Conservation (phyloP, 2,329 filamentous ascomycete genomes). For the Tolypocladium guangdongense region DNA sequence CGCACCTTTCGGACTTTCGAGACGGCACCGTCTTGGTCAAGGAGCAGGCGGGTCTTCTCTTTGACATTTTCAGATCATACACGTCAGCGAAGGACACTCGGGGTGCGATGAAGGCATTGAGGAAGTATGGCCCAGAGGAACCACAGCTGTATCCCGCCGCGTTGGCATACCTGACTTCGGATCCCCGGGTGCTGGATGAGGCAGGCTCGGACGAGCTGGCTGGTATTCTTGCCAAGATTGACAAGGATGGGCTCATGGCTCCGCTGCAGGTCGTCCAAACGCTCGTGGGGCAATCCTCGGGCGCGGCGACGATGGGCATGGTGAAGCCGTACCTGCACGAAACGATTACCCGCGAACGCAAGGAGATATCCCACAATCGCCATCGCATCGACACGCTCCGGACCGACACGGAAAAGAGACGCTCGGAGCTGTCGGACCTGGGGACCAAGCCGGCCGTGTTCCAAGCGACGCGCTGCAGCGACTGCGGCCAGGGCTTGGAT, state of each 20-base stretch:
- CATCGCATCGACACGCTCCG: slow-evolving; percentile 76
- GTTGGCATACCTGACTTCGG: slow-evolving; percentile 85
- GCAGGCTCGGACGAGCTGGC: slow-evolving; percentile 75
- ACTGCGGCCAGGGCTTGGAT: slow-evolving; percentile 69
- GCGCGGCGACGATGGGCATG: slow-evolving; percentile 91
- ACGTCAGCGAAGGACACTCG: slow-evolving; percentile 84
- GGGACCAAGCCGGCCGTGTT: slow-evolving; percentile 76
- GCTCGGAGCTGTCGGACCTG: slow-evolving; percentile 67
- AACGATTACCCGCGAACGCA: slow-evolving; percentile 79
- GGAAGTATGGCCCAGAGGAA: slow-evolving; percentile 85
- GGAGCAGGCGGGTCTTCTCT: slow-evolving; percentile 82
- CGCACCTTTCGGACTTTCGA: slow-evolving; percentile 79
- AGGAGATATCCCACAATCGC: slow-evolving; percentile 72
- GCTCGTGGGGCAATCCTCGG: slow-evolving; percentile 49
- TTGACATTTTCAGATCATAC: slow-evolving; percentile 95
- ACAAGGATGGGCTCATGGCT: slow-evolving; percentile 85
- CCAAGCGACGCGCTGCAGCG: slow-evolving; percentile 77
- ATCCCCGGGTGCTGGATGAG: slow-evolving; percentile 68
- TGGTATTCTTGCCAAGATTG: slow-evolving; percentile 71
- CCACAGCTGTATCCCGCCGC: slow-evolving; percentile 88
- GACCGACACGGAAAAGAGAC: slow-evolving; percentile 69
- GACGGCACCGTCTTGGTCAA: slow-evolving; percentile 88
- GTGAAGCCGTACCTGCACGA: slow-evolving; percentile 85
- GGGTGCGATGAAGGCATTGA: slow-evolving; percentile 79
- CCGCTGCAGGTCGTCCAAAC: slow-evolving; percentile 95